Percentiles rank a stretch among this genome's conserved stretches.
Conservation (phyloP, 495 filamentous ascomycete species). For the Hyaloscypha finlandica region DNA sequence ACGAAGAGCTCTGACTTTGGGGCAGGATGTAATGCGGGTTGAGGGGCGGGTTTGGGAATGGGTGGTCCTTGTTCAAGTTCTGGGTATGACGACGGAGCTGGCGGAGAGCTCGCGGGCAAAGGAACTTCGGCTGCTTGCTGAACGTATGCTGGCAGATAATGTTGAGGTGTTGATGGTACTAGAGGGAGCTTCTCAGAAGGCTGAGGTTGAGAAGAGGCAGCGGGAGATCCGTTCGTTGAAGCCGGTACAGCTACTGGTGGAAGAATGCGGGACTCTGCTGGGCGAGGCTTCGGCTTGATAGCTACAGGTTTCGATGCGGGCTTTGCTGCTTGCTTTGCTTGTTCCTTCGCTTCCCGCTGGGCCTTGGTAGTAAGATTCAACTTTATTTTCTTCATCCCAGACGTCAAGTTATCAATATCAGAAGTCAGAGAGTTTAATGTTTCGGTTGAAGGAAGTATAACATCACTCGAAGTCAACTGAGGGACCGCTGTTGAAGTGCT, state of each 20-base stretch:
- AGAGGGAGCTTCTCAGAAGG: neutral
- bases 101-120: slow-evolving; percentile 29
- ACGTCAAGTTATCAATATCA: slow-evolving; percentile 63
- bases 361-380: slow-evolving; percentile 72
- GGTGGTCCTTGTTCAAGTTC: neutral
- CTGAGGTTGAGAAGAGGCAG: neutral
- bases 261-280: neutral
- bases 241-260: neutral
- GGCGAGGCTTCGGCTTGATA: slow-evolving; percentile 30
- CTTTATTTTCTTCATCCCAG: slow-evolving; percentile 75
- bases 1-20: slow-evolving; percentile 33
- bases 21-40: slow-evolving; percentile 24
- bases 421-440: slow-evolving; percentile 26
- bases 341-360: slow-evolving; percentile 63
- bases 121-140: slow-evolving; percentile 24
- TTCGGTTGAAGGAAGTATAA: slow-evolving; percentile 14
- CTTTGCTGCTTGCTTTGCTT: slow-evolving; percentile 30
- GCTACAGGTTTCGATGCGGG: slow-evolving; percentile 34
- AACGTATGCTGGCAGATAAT: slow-evolving; percentile 13
- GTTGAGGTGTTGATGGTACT: slow-evolving; percentile 18
- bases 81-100: slow-evolving; percentile 15
- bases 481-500: slow-evolving; percentile 20
- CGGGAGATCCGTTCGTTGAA: neutral
- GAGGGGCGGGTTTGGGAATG: neutral
- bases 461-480: slow-evolving; percentile 1